phyloP scores from a whole-genome alignment of 805 yeast genomes.

The Starmera quercuum region DNA sequence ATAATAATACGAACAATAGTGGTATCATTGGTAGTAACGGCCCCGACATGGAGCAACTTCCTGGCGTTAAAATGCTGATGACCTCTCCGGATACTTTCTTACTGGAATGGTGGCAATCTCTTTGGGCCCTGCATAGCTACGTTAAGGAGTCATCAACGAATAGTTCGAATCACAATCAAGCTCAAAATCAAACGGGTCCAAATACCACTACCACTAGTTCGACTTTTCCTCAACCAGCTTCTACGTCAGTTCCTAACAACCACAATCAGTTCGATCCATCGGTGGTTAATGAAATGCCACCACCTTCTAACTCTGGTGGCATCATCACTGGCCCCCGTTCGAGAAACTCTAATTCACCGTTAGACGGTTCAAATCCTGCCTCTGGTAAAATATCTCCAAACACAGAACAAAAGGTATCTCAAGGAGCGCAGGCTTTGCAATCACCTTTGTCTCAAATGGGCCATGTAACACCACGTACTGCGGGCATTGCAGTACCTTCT shows the following conservation, averaged over 20 bases:
- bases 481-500: constrained; percentile 10
- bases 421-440: constrained; percentile 7
- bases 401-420: constrained; percentile 2
- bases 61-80: constrained; percentile 32
- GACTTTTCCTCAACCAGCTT: constrained; percentile 1
- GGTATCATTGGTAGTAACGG: constrained; percentile 6
- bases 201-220: constrained; percentile 3
- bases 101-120: constrained; percentile 49
- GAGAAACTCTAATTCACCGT: too few relatives aligned
- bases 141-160: constrained; percentile 28
- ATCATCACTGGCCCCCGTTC: too few relatives aligned
- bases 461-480: constrained; percentile 9
- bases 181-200: too few relatives aligned
- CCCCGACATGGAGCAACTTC: constrained; percentile 13
- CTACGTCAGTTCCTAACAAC: background rate
- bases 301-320: background rate
- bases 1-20: too few relatives aligned
- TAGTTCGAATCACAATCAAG: too few relatives aligned
- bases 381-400: constrained; percentile 15
- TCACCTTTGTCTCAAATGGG: constrained; percentile 16
- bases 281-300: too few relatives aligned
- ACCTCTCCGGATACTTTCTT: constrained; percentile 38
- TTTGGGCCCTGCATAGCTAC: constrained; percentile 42
- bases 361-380: too few relatives aligned
- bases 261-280: too few relatives aligned